Percentiles rank a stretch among this genome's conserved stretches.
Conservation (phyloP, 2,329 filamentous ascomycete species). For the Cytospora piceae region DNA sequence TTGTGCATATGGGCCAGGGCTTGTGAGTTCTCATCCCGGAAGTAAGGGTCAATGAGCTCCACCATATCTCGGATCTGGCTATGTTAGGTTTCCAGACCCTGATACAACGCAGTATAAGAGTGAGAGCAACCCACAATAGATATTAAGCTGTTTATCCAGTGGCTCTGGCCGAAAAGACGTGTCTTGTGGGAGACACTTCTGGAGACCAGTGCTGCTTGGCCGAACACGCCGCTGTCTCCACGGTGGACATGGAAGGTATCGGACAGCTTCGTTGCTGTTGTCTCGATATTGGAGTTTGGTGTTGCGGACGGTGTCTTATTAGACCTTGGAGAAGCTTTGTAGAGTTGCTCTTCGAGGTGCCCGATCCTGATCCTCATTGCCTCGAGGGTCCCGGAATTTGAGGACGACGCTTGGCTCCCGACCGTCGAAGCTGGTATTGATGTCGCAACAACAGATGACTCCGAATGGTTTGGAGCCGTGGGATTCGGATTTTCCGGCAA, state of each 20-base stretch:
- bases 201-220: constrained; percentile 6
- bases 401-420: background rate
- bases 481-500: background rate
- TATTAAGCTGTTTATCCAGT: constrained; percentile 22
- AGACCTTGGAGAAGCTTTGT: constrained; percentile 26
- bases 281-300: constrained; percentile 37
- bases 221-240: constrained; percentile 36
- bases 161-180: constrained; percentile 27
- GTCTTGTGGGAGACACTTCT: constrained; percentile 27
- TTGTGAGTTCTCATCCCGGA: constrained; percentile 6
- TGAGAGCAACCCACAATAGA: constrained; percentile 9
- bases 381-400: constrained; percentile 39
- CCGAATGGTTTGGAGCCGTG: background rate
- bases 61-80: constrained; percentile 9
- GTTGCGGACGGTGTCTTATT: constrained; percentile 28
- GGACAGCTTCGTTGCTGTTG: constrained; percentile 42
- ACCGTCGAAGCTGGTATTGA: constrained; percentile 32
- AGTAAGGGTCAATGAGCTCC: constrained; percentile 4
- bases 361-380: constrained; percentile 45
- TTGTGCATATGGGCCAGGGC: constrained; percentile 39
- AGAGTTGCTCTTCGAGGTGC: constrained; percentile 48
- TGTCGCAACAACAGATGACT: background rate
- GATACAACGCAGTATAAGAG: no score
- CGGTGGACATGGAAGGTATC: constrained; percentile 51
- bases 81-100: background rate